Evolutionary conservation across 208 protist genomes (phyloP), one percentile per base, ranked within the genome.

Genomic region (Porcisia hertigi): DNA sequence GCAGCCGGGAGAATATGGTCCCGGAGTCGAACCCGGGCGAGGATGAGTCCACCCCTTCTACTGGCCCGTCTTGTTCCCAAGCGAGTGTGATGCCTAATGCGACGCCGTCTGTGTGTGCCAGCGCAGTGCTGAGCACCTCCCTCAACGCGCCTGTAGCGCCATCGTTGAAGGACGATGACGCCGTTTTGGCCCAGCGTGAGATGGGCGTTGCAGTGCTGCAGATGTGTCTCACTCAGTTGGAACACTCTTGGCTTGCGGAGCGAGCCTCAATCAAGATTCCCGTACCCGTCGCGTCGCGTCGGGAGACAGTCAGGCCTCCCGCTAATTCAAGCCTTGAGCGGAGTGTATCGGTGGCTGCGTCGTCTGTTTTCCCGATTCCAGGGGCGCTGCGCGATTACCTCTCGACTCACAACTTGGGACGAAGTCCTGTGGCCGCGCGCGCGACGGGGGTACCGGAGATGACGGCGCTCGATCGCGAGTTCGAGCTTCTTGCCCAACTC

Each of bases 361-460:
- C 41, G 41, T 57, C 69, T 63, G 11, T 16, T 54, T 6, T 53
- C n/a, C 2, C 49, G n/a, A 41, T 78, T 16, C 78, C 72, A 0
- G n/a, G n/a, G 14, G 63, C 72, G 2, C 43, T 82, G 55, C 57
- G 41, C 3, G 8, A 23, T 0, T 82, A 82, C 66, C 8, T 82
- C 12, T 20, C 65, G 30, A 34, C 30, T 41, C 60, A 71, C 11
- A 75, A 75, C 34, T 59, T 75, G 52, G 43, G 43, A 30, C 66
- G 71, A 2, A 69, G 30, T 36, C 45, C 72, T 23, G 41, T 41
- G 11, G 57, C 49, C 34, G 1, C 53, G 18, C 55, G 58, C 34
- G 73, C 78, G 7, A 82, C 78, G 1, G 78, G 78, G 30, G 54
- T 77, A 69, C 78, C 78, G 39, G 78, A 82, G 62, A 71, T 78